Evolutionary conservation across 73 alveolate species (phyloP).

Genomic region (Paraurostyla sp.): DNA sequence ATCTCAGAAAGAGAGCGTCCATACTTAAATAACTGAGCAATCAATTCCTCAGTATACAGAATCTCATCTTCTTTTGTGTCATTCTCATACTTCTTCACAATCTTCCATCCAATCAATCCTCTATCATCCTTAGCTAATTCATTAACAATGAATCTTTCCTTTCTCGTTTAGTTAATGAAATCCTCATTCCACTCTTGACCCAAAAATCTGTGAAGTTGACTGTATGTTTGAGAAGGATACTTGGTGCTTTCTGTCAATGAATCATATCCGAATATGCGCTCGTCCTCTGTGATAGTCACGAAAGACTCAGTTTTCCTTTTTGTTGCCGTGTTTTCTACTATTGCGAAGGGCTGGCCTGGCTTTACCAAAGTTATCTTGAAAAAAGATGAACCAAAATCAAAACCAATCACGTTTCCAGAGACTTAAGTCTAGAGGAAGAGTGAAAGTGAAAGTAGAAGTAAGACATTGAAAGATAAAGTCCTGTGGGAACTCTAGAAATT

Average conservation of each 20-base stretch:
- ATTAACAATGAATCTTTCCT: constrained; percentile 40
- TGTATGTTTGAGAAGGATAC: constrained; percentile 75
- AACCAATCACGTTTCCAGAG: constrained; percentile 85
- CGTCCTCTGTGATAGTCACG: constrained; percentile 81
- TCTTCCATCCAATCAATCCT: constrained; percentile 57
- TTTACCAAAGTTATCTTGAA: constrained; percentile 93
- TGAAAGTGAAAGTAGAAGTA: not conserved
- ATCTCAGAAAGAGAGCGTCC: constrained; percentile 77
- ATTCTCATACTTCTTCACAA: not conserved
- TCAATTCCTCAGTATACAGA: constrained; percentile 80
- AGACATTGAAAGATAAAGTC: not conserved
- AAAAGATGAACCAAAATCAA: constrained; percentile 94
- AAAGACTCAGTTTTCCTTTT: constrained; percentile 92
- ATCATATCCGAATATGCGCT: constrained; percentile 82
- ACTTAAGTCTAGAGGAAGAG: not conserved
- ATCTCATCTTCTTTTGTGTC: constrained; percentile 25
- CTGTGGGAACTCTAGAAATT: not conserved
- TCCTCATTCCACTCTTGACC: constrained; percentile 65
- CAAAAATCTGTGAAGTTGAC: constrained; percentile 63
- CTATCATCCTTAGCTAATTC: constrained; percentile 56
- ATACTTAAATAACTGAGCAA: constrained; percentile 77
- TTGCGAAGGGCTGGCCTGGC: constrained; percentile 96
- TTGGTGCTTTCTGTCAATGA: constrained; percentile 75
- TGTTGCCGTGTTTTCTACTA: constrained; percentile 92
- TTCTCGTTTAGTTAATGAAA: not conserved